Percentiles rank a stretch among this genome's conserved stretches.
Evolutionary conservation across 805 yeast species (phyloP).

Genomic region (Wickerhamiella dianesei): DNA sequence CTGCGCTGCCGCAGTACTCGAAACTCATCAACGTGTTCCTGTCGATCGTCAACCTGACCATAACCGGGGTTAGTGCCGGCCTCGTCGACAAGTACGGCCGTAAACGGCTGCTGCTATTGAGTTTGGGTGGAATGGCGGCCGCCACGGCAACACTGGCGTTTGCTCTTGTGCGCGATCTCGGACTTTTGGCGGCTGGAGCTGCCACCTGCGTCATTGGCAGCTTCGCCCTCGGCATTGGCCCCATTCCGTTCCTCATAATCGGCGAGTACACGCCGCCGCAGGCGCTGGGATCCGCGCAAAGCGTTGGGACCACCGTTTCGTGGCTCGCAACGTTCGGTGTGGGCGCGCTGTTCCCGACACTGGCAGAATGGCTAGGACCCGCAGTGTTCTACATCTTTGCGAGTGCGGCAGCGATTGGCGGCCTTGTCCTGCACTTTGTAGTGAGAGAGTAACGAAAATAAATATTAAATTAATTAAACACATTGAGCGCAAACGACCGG

Average conservation of each 20-base stretch:
- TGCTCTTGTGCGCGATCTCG: slow-evolving; percentile 41
- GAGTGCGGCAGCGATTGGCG: neutral
- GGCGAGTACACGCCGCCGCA: slow-evolving; percentile 76
- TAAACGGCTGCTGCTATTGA: slow-evolving; percentile 51
- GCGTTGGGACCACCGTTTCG: slow-evolving; percentile 81
- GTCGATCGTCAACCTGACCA: slow-evolving; percentile 57
- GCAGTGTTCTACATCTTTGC: slow-evolving; percentile 58
- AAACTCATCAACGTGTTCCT: slow-evolving; percentile 61
- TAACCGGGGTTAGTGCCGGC: slow-evolving; percentile 62
- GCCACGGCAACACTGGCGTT: slow-evolving; percentile 49
- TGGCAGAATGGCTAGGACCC: slow-evolving; percentile 57
- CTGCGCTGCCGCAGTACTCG: slow-evolving; percentile 58
- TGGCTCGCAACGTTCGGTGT: slow-evolving; percentile 75
- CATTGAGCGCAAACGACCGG: neutral
- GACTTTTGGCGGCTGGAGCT: slow-evolving; percentile 43
- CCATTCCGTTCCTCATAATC: slow-evolving; percentile 81
- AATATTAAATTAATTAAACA: neutral
- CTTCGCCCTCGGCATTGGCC: slow-evolving; percentile 89
- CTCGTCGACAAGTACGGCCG: slow-evolving; percentile 68
- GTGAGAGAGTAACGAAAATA: neutral
- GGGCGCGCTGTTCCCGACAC: slow-evolving; percentile 68
- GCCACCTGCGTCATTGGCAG: slow-evolving; percentile 64
- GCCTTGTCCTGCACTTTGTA: neutral
- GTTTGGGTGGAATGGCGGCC: slow-evolving; percentile 56
- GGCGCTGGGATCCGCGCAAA: slow-evolving; percentile 77